Conservation (phyloP, 805 yeast species). For the Hanseniaspora mollemarum region DNA sequence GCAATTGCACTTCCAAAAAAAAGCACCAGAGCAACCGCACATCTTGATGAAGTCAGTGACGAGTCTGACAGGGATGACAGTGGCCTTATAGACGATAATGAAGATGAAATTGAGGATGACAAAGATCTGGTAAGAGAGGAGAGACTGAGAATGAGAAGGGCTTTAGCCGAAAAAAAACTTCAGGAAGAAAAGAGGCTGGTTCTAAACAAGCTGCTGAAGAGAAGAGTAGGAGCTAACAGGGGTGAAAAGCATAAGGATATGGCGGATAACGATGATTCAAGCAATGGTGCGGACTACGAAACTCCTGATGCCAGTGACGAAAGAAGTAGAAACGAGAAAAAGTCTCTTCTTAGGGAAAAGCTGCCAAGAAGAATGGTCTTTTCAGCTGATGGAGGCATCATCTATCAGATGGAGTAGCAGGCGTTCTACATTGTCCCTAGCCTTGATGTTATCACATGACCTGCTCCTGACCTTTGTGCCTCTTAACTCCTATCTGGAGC, state of each 20-base stretch:
- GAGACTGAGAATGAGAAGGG: slow-evolving; percentile 76
- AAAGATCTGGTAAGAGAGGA: slow-evolving; percentile 47
- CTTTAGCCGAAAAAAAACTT: slow-evolving; percentile 64
- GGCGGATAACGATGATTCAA: background rate
- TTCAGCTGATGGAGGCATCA: background rate
- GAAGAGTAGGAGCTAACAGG: slow-evolving; percentile 66
- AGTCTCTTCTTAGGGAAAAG: background rate
- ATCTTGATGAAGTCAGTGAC: too few species aligned
- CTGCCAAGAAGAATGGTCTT: slow-evolving; percentile 6
- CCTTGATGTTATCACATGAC: too few species aligned
- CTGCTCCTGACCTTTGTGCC: too few species aligned
- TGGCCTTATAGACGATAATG: slow-evolving; percentile 16
- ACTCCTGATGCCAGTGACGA: background rate
- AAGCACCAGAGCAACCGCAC: too few species aligned
- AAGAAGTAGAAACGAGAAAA: background rate
- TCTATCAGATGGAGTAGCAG: slow-evolving; percentile 1
- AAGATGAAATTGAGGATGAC: slow-evolving; percentile 17
- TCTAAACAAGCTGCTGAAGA: slow-evolving; percentile 68
- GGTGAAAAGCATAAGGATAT: background rate
- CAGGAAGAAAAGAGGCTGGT: slow-evolving; percentile 94
- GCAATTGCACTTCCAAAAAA: too few species aligned
- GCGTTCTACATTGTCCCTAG: too few species aligned
- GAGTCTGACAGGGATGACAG: slow-evolving; percentile 1
- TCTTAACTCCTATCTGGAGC: too few species aligned
- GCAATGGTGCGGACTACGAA: background rate